These are phyloP conservation scores for Colletotrichum gloeosporioides DNA, from an alignment of 2,329 filamentous ascomycete genomes.

Conservation along the genomic window DNA sequence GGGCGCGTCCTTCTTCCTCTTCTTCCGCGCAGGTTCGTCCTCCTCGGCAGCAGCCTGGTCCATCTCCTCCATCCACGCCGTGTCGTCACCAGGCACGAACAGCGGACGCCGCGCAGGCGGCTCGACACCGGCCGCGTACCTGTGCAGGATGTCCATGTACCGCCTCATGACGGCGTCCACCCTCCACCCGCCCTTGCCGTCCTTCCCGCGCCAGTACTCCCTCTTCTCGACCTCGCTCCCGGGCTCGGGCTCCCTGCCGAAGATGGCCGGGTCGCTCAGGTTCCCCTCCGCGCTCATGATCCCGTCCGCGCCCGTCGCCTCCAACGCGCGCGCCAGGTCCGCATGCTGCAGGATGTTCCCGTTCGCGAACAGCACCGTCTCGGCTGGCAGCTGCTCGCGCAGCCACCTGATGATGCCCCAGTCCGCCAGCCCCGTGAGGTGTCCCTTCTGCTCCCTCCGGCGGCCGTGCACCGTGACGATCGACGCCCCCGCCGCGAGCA, in stretches of 20 bases:
- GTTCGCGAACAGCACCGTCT: constrained; percentile 96
- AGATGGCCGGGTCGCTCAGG: constrained; percentile 88
- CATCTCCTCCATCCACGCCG: constrained; percentile 47
- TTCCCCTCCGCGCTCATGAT: constrained; percentile 98
- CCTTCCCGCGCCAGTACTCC: constrained; percentile 85
- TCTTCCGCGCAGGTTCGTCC: constrained; percentile 58
- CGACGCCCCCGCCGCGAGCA: constrained; percentile 86
- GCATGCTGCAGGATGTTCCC: constrained; percentile 86
- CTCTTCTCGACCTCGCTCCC: constrained; percentile 65
- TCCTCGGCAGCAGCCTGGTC: constrained; percentile 31
- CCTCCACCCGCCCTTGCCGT: constrained; percentile 84
- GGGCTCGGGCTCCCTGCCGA: constrained; percentile 68
- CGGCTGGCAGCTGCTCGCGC: constrained; percentile 79
- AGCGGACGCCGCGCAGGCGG: constrained; percentile 74
- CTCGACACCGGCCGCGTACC: constrained; percentile 70
- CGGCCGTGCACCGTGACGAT: constrained; percentile 94
- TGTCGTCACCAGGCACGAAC: constrained; percentile 69
- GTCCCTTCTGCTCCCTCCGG: constrained; percentile 90
- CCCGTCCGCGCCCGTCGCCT: constrained; percentile 85
- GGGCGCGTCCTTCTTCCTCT: constrained; percentile 46
- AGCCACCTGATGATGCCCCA: constrained; percentile 87
- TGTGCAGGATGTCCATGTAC: constrained; percentile 90
- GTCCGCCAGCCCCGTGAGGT: constrained; percentile 91
- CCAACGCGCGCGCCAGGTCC: constrained; percentile 79
- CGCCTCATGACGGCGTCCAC: constrained; percentile 87